phyloP scores from a whole-genome alignment of 2,329 filamentous ascomycete species.

The Tolypocladium pustulatum region DNA sequence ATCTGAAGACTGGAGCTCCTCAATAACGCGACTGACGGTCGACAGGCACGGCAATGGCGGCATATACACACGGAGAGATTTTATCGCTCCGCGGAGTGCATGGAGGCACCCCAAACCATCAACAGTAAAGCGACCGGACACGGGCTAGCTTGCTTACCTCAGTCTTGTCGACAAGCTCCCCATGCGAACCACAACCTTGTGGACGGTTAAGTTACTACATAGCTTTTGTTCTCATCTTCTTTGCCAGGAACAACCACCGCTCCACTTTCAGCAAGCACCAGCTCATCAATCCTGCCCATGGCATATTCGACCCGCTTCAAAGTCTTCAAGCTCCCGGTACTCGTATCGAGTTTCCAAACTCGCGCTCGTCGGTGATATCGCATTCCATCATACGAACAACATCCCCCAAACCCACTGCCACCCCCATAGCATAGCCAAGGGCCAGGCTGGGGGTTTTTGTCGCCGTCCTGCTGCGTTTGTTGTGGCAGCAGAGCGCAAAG shows the following conservation, averaged over 20 bases:
- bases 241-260: background rate
- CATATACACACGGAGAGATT: too few relatives aligned
- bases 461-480: slow-evolving; percentile 7
- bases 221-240: background rate
- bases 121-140: too few relatives aligned
- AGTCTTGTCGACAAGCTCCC: too few relatives aligned
- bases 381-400: background rate
- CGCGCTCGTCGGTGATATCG: slow-evolving; percentile 3
- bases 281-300: slow-evolving; percentile 19
- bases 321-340: slow-evolving; percentile 12
- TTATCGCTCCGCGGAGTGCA: too few relatives aligned
- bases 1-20: too few relatives aligned
- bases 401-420: background rate
- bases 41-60: too few relatives aligned
- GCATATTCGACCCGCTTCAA: slow-evolving; percentile 21
- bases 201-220: background rate
- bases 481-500: slow-evolving; percentile 18
- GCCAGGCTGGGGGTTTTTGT: background rate
- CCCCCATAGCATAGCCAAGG: background rate
- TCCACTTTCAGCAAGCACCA: slow-evolving; percentile 15
- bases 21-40: too few relatives aligned
- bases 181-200: too few relatives aligned
- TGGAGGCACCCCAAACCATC: too few relatives aligned
- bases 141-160: too few relatives aligned
- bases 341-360: slow-evolving; percentile 17